phyloP scores from a whole-genome alignment of 1,139 yeast genomes.

The Yamadazyma oceani region DNA sequence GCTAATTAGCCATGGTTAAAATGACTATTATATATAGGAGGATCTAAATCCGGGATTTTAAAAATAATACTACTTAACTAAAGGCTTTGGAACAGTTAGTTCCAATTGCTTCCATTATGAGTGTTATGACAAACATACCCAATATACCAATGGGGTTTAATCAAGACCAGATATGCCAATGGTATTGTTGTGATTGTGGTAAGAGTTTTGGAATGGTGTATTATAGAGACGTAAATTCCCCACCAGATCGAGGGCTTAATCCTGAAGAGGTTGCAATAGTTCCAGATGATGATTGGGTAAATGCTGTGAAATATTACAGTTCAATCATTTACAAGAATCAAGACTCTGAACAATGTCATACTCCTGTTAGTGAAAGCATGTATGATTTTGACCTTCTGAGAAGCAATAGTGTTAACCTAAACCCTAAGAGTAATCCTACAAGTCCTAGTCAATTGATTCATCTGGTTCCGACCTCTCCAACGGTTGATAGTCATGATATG shows the following conservation, averaged over 20 bases:
- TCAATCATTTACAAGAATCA: conserved; percentile 26
- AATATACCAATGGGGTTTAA: neutral
- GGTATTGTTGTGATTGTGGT: conserved; percentile 58
- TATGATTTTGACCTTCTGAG: conserved; percentile 2
- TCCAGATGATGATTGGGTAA: conserved; percentile 16
- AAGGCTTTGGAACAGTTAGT: no score
- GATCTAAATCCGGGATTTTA: no score
- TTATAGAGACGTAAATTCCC: conserved; percentile 21
- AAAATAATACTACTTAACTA: no score
- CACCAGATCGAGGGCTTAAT: no score
- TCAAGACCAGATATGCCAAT: conserved; percentile 44
- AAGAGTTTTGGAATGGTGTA: conserved; percentile 46
- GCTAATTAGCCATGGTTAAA: no score
- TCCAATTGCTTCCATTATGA: neutral
- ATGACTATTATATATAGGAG: no score
- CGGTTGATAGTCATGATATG: no score
- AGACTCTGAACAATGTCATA: conserved; percentile 6
- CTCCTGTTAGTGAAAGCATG: conserved; percentile 7
- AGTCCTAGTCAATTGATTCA: conserved; percentile 8
- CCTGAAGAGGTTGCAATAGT: no score
- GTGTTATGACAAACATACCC: neutral
- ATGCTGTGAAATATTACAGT: conserved; percentile 28
- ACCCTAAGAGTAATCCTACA: neutral
- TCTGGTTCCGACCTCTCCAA: neutral
- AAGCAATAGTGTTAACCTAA: conserved; percentile 3